Evolutionary conservation across 202 grass and related monocot species (phyloP), one percentile per base, ranked within the genome.

Genomic region (Panicum hallii): DNA sequence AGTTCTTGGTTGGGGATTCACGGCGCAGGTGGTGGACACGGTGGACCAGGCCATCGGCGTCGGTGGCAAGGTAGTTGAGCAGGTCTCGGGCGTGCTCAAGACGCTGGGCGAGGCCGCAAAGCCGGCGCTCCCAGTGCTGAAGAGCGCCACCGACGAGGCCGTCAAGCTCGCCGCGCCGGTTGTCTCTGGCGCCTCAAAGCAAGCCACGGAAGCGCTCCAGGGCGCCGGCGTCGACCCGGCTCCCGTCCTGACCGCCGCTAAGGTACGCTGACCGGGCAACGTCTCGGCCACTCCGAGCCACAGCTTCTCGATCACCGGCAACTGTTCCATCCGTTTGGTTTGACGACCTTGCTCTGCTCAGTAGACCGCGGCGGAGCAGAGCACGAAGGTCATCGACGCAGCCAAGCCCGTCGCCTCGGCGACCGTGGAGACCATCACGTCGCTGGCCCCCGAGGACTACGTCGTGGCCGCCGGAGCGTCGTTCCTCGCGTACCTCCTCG

Each of bases 401-500:
- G 91, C 93, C 15, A 98, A 95, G 81, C 95, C 93, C 52, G 85
- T 98, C 54, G 89, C 95, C 1, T 85, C 93, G 9, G 89, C 75
- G 67, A 90, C 95, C 20, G 83, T 95, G 20, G 81, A 98, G 85
- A 92, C 83, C 28, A 94, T 95, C 78, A 63, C 80, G 74, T 95
- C 95, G 0, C 67, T 92, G 46, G 86, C 57, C 13, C 79, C 88
- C 48, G 84, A 63, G 0, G 89, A 76, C 68, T 77, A 90, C 75
- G 83, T 90, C 70, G 91, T 86, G 15, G 81, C 74, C 10, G 83
- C 93, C 45, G 93, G 93, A 74, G 93, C 89, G 0, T 89, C 89
- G 72, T 88, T 98, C 60, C 83, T 98, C 36, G 93, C 87, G 12
- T 98, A 98, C 83, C 86, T 98, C 83, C 89, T 98, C 67, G 50